Evolutionary conservation across 106 monocot species (phyloP).

Genomic region (Alisma plantagoaquatica): DNA sequence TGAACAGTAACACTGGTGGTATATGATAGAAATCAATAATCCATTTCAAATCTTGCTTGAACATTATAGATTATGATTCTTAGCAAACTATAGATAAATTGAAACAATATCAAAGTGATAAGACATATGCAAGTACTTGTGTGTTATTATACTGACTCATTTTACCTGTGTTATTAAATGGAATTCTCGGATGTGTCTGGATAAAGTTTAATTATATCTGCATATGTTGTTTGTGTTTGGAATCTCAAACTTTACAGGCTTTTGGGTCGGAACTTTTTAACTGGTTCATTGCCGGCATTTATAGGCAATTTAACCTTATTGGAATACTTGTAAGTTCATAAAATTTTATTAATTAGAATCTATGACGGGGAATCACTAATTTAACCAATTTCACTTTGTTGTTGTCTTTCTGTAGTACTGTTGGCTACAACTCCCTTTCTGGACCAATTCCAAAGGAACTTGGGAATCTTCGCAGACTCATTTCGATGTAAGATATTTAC

Average conservation of each 20-base stretch:
- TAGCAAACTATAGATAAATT: too few species aligned
- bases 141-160: not conserved
- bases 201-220: not conserved
- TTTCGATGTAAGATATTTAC: conserved; percentile 3
- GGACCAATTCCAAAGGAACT: conserved; percentile 9
- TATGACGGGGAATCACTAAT: not conserved
- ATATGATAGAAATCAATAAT: too few species aligned
- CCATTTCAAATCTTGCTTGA: too few species aligned
- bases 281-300: conserved; percentile 8
- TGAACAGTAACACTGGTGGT: too few species aligned
- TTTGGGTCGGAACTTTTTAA: conserved; percentile 6
- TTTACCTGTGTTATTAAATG: not conserved
- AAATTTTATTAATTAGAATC: not conserved
- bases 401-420: not conserved
- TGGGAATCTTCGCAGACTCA: conserved; percentile 3
- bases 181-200: too few species aligned
- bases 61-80: too few species aligned
- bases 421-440: not conserved
- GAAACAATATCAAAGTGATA: too few species aligned
- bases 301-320: conserved; percentile 5
- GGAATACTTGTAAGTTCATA: conserved; percentile 4
- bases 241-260: not conserved
- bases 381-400: not conserved
- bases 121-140: too few species aligned
- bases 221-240: not conserved